These are phyloP conservation scores for Pestalotiopsis sp. DNA, from an alignment of 2,329 filamentous ascomycete species.

Conservation along the genomic window DNA sequence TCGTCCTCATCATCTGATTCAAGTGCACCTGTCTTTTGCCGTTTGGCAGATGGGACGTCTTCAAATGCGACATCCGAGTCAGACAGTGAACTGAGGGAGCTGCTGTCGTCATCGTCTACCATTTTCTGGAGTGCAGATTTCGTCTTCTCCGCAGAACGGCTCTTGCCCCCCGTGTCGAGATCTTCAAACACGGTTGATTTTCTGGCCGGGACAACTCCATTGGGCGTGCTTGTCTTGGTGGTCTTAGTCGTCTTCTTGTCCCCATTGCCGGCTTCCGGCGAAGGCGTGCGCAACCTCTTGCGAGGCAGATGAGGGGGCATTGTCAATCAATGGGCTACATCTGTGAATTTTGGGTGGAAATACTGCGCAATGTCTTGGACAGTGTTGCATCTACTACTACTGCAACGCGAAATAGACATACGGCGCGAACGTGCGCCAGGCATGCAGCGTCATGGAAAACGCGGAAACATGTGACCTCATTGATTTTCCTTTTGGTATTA, in stretches of 20 bases:
- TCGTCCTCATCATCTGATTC: conserved; percentile 30
- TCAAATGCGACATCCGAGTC: conserved; percentile 64
- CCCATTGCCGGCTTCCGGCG: conserved; percentile 35
- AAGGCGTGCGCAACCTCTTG: conserved; percentile 63
- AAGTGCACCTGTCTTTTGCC: conserved; percentile 36
- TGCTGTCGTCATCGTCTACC: conserved; percentile 44
- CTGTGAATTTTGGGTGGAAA: neutral
- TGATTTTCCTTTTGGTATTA: neutral
- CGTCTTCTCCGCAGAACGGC: conserved; percentile 44
- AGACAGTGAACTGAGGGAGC: conserved; percentile 55
- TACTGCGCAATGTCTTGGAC: neutral
- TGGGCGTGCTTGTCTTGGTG: conserved; percentile 24
- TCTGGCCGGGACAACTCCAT: conserved; percentile 36
- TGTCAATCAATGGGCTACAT: conserved; percentile 13
- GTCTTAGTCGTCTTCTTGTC: conserved; percentile 27
- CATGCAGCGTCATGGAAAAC: conserved; percentile 9
- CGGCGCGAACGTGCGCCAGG: neutral
- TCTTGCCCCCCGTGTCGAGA: conserved; percentile 53
- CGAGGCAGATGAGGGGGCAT: conserved; percentile 73
- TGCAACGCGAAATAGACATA: neutral
- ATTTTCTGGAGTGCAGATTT: conserved; percentile 46
- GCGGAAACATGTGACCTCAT: conserved; percentile 14
- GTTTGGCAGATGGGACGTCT: conserved; percentile 45
- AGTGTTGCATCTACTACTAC: neutral
- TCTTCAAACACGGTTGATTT: conserved; percentile 65